Percentiles rank a stretch among this genome's conserved stretches.
phyloP scores from a whole-genome alignment of 345 rosid species.

The Lepidium aucheri region DNA sequence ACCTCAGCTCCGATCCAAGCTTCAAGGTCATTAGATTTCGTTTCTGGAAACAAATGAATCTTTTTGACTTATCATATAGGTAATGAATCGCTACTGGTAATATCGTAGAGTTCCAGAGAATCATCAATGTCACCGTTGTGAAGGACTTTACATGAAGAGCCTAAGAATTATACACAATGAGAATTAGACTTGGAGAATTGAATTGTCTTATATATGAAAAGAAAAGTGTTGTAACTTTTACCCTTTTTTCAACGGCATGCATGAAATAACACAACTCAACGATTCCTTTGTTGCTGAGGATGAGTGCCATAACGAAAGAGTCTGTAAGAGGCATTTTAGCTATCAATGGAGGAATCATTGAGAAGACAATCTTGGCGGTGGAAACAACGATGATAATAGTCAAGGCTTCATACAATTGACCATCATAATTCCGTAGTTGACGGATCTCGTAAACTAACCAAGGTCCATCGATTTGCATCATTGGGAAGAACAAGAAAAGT shows the following conservation, averaged over 20 bases:
- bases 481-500: conserved; percentile 15
- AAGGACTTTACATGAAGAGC: conserved; percentile 5
- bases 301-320: conserved; percentile 22
- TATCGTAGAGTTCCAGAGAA: conserved; percentile 15
- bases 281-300: conserved; percentile 25
- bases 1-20: conserved; percentile 24
- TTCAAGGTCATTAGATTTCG: conserved; percentile 30
- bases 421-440: background rate
- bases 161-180: background rate
- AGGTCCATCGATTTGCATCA: conserved; percentile 12
- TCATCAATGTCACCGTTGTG: conserved; percentile 11
- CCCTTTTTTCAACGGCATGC: conserved; percentile 6
- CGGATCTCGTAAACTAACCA: conserved; percentile 1
- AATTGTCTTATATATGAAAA: background rate
- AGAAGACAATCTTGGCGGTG: conserved; percentile 9
- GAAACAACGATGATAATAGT: conserved; percentile 2
- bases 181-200: background rate
- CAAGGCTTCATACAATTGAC: conserved; percentile 15
- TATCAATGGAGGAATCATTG: conserved; percentile 17
- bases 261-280: conserved; percentile 19
- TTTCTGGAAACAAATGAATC: conserved; percentile 38
- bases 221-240: background rate
- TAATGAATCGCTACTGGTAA: conserved; percentile 11
- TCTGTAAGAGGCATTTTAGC: conserved; percentile 24
- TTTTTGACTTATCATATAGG: conserved; percentile 37